Conservation (phyloP, 148 eudicot genomes). For the Fagopyrum tataricum region DNA sequence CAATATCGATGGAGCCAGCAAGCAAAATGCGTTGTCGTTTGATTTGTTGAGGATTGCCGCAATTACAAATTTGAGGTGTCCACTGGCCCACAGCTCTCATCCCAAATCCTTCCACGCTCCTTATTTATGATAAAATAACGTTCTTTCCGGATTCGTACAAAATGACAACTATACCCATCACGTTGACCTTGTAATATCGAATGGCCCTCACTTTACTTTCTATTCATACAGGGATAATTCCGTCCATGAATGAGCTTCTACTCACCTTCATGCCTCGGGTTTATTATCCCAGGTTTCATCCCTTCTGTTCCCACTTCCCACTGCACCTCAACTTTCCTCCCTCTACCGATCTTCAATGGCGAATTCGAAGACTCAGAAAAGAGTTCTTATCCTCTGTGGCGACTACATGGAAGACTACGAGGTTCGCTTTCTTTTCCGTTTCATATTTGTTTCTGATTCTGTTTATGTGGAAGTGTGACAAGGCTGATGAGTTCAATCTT, state of each 20-base stretch:
- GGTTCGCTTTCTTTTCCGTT: conserved; percentile 26
- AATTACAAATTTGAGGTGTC: not conserved
- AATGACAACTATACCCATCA: not conserved
- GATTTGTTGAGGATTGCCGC: not conserved
- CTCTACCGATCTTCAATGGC: conserved; percentile 25
- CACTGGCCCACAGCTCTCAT: not conserved
- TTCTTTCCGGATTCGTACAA: not conserved
- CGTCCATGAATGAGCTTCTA: conserved; percentile 1
- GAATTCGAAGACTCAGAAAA: conserved; percentile 29
- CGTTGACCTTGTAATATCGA: not conserved
- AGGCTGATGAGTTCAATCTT: not conserved
- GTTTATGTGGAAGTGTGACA: not conserved
- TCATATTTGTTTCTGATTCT: not conserved
- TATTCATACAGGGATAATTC: not conserved
- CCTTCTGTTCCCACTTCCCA: not conserved
- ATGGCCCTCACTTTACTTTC: not conserved
- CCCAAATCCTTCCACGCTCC: not conserved
- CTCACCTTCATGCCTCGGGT: not conserved
- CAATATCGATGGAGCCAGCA: not conserved
- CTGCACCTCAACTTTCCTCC: not conserved
- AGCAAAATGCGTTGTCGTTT: not conserved
- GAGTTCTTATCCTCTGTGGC: conserved; percentile 67
- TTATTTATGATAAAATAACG: not conserved
- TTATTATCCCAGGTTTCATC: not conserved
- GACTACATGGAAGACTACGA: conserved; percentile 92